Percentiles rank a stretch among this genome's conserved stretches.
Conservation (phyloP, 2,329 filamentous ascomycete species). For the Phyllosticta paracitricarpa region DNA sequence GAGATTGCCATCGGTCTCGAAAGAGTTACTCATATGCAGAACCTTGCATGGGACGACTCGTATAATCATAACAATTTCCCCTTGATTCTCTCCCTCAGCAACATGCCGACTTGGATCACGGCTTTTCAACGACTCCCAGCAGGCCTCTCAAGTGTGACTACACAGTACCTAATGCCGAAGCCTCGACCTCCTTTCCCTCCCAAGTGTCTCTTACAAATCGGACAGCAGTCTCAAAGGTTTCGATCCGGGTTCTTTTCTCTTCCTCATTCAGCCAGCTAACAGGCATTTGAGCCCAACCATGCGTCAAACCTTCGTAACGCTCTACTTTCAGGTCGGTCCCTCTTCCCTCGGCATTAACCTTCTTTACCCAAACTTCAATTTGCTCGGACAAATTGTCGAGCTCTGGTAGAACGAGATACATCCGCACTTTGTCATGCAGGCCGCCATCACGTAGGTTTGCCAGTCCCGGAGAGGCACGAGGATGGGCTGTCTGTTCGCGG, state of each 20-base stretch:
- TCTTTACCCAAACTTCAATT: slow-evolving; percentile 33
- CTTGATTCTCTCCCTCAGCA: too few relatives aligned
- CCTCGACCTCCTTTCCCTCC: slow-evolving; percentile 14
- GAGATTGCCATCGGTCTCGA: neutral
- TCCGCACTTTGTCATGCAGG: slow-evolving; percentile 28
- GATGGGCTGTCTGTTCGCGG: slow-evolving; percentile 26
- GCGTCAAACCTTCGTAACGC: slow-evolving; percentile 23
- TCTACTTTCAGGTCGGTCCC: slow-evolving; percentile 19
- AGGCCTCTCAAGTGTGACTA: neutral
- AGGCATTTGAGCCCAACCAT: slow-evolving; percentile 34
- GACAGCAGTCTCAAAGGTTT: slow-evolving; percentile 26
- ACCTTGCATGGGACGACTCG: too few relatives aligned
- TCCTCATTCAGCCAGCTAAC: slow-evolving; percentile 27
- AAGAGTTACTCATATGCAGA: too few relatives aligned
- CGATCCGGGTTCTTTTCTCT: slow-evolving; percentile 26
- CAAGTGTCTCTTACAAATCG: slow-evolving; percentile 30
- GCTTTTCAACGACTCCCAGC: too few relatives aligned
- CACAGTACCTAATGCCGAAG: neutral
- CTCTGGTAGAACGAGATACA: slow-evolving; percentile 33
- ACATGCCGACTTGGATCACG: too few relatives aligned
- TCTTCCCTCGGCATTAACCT: slow-evolving; percentile 22
- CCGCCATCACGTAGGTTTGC: slow-evolving; percentile 18
- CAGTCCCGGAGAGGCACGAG: slow-evolving; percentile 32
- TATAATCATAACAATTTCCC: too few relatives aligned
- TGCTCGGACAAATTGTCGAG: slow-evolving; percentile 32